Conservation (phyloP, 164 flowering plant genomes). For the Cinnamomum chago region DNA sequence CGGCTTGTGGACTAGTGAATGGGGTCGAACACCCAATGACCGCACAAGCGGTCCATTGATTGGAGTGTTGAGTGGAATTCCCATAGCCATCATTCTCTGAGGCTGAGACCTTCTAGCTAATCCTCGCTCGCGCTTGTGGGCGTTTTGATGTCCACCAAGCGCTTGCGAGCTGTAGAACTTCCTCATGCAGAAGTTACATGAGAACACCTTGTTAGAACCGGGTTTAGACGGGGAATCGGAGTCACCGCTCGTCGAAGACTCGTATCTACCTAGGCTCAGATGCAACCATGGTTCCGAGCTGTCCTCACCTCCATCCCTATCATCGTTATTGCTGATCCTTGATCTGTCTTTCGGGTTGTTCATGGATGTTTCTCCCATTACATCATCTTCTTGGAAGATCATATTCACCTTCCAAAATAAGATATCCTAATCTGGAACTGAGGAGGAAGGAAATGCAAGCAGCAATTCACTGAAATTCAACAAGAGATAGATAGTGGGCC, state of each 20-base stretch:
- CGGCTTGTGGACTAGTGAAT: slow-evolving; percentile 57
- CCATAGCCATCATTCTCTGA: slow-evolving; percentile 33
- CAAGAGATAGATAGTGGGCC: slow-evolving; percentile 10
- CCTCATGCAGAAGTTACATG: slow-evolving; percentile 64
- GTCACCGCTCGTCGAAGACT: slow-evolving; percentile 18
- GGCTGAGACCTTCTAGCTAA: slow-evolving; percentile 38
- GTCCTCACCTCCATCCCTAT: slow-evolving; percentile 17
- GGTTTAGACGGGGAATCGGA: slow-evolving; percentile 22
- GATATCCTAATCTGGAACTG: not conserved
- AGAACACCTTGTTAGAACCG: slow-evolving; percentile 38
- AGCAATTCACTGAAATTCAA: too few species aligned
- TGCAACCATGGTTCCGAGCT: slow-evolving; percentile 38
- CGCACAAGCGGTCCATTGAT: slow-evolving; percentile 20
- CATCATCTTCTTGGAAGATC: slow-evolving; percentile 18
- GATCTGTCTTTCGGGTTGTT: slow-evolving; percentile 15
- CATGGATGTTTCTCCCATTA: slow-evolving; percentile 2
- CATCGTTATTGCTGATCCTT: slow-evolving; percentile 14
- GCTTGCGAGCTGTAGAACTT: slow-evolving; percentile 62
- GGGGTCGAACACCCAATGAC: slow-evolving; percentile 62
- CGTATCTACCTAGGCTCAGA: slow-evolving; percentile 33
- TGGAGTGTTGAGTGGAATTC: slow-evolving; percentile 10
- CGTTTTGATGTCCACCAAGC: slow-evolving; percentile 61
- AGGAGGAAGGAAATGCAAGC: not conserved
- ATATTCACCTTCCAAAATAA: slow-evolving; percentile 12
- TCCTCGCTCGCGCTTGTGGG: slow-evolving; percentile 60